phyloP scores from a whole-genome alignment of 2,329 filamentous ascomycete species.

The Aspergillus uvarum region DNA sequence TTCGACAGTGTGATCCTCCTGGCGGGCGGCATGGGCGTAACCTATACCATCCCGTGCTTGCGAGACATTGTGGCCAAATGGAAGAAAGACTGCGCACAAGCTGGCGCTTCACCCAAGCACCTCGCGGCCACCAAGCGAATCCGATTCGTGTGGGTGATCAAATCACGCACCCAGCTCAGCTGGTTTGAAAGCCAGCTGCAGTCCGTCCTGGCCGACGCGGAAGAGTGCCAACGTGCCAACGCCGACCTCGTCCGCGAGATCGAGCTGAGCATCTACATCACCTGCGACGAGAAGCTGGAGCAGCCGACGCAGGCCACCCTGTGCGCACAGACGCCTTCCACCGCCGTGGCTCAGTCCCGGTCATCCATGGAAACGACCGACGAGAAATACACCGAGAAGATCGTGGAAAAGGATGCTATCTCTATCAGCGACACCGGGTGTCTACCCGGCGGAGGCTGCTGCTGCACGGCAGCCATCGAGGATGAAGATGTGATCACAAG shows the following conservation, averaged over 20 bases:
- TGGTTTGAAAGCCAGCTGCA: slow-evolving; percentile 57
- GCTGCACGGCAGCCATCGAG: slow-evolving; percentile 49
- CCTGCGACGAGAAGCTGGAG: slow-evolving; percentile 52
- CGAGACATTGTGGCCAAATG: slow-evolving; percentile 55
- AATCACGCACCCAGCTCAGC: slow-evolving; percentile 51
- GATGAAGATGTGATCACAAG: slow-evolving; percentile 44
- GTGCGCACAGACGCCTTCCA: slow-evolving; percentile 21
- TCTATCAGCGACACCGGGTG: slow-evolving; percentile 26
- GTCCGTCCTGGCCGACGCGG: slow-evolving; percentile 45
- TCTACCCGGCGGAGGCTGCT: slow-evolving; percentile 42
- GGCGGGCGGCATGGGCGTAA: slow-evolving; percentile 60
- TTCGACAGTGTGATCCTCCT: slow-evolving; percentile 62
- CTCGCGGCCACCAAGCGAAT: slow-evolving; percentile 50
- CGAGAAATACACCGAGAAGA: slow-evolving; percentile 12
- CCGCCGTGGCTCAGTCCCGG: not conserved
- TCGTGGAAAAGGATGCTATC: slow-evolving; percentile 23
- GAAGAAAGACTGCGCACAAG: slow-evolving; percentile 33
- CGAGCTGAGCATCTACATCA: slow-evolving; percentile 56
- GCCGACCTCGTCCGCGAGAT: slow-evolving; percentile 44
- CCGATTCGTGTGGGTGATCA: slow-evolving; percentile 61
- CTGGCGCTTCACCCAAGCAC: slow-evolving; percentile 8
- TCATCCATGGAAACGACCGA: not conserved
- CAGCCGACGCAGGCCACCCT: slow-evolving; percentile 1
- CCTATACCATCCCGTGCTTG: slow-evolving; percentile 58
- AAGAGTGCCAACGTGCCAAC: slow-evolving; percentile 32